Base-by-base conservation (phyloP, 176 grass and related monocot genomes). In the Carex parvula region DNA sequence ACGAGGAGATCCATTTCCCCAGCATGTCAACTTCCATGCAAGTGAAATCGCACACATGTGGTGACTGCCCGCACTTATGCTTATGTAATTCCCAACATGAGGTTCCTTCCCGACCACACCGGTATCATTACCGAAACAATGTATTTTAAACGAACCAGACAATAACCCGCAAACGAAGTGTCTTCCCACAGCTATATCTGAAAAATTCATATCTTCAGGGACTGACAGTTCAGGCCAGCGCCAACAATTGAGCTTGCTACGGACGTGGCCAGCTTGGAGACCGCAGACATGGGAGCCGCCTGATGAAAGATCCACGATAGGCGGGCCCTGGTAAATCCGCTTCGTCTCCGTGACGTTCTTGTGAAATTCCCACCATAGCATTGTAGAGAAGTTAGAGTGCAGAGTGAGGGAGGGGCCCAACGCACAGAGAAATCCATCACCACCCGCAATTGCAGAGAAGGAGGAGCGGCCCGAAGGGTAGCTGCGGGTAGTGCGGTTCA, bases 361-460 rank as follows among this genome's bases (percentile, higher is more conserved):
- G 21, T 84, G 79, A 3, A 98, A 84, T 78, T 93, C 89, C 95
- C 95, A 98, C 95, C 95, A 98, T 5, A 83, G 87, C 95, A 98
- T 98, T 65, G 85, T 84, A 21, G 90, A 84, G 56, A 32, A 77
- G 50, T 63, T 87, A 4, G 63, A 6, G 24, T 42, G 41, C 39
- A 35, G 22, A 15, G 62, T 57, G 18, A 46, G 79, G 1, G 83
- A 85, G 0, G 86, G 88, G 0, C 90, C 85, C 11, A 98, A 79
- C 21, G 86, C 86, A 67, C 92, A 98, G 82, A 98, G 92, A 87
- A 94, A 98, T 29, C 90, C 70, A 59, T 94, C 86, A 0, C 92
- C 91, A 18, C 82, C 92, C 8, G 95, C 89, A 3, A 98, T 81
- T 48, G 92, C 95, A 1, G 88, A 82, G 88, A 89, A 98, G 12